These are phyloP conservation scores for Citrullus mucosospermus DNA, from an alignment of 306 rosid genomes.

Conservation along the genomic window DNA sequence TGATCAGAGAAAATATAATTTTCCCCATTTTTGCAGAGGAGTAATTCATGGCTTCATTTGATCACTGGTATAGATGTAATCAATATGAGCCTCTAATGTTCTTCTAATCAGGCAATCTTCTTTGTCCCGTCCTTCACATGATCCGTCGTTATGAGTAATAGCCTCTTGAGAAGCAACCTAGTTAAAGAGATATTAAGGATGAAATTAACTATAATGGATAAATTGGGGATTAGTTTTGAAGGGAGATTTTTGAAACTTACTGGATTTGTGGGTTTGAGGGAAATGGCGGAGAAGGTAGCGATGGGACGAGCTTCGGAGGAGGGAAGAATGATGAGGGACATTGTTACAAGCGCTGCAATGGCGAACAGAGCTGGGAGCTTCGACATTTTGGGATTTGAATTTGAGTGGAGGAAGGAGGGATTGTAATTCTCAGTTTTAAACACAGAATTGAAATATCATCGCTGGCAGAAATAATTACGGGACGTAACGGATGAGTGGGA, in stretches of 20 bases:
- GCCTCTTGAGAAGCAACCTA: not conserved
- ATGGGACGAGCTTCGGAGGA: not conserved
- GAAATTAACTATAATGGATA: no score
- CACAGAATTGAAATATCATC: not conserved
- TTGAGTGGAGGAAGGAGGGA: not conserved
- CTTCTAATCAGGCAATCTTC: slow-evolving; percentile 69
- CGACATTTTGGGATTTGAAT: not conserved
- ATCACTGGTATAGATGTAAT: slow-evolving; percentile 61
- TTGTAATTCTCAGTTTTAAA: not conserved
- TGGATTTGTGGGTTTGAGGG: not conserved
- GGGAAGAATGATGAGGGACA: not conserved
- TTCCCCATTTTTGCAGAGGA: no score
- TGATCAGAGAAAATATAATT: no score
- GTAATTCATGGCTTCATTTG: slow-evolving; percentile 17
- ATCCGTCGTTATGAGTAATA: slow-evolving; percentile 1
- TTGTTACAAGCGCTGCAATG: not conserved
- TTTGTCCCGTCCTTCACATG: slow-evolving; percentile 25
- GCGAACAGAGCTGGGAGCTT: not conserved
- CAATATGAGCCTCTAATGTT: slow-evolving; percentile 50
- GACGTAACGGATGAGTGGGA: not conserved
- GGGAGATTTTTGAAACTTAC: not conserved
- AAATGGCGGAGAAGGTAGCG: not conserved
- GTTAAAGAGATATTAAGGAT: not conserved
- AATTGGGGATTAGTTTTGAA: no score
- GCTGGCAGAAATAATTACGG: not conserved